These are phyloP conservation scores for Scutellaria minor DNA, from an alignment of 257 asterid genomes.

Conservation along the genomic window DNA sequence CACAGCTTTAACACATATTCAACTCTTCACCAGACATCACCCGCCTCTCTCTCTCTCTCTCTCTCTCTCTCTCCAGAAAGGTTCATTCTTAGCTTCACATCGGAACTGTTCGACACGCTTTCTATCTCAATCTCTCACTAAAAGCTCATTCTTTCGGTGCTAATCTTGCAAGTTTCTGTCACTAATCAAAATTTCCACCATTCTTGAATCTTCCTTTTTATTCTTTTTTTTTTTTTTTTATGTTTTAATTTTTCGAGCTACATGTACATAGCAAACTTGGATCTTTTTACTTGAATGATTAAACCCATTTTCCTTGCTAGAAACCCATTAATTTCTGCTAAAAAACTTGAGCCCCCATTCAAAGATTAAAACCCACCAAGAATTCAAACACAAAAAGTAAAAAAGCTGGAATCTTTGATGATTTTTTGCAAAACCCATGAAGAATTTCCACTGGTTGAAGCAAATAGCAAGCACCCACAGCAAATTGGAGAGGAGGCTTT, in stretches of 20 bases:
- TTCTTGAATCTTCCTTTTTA: slow-evolving; percentile 20
- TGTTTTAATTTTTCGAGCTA: too few species aligned
- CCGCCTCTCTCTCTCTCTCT: too few species aligned
- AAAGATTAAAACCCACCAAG: slow-evolving; percentile 10
- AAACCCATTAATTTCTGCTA: slow-evolving; percentile 16
- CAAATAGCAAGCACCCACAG: slow-evolving; percentile 70
- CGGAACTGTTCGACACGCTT: neutral
- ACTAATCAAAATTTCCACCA: neutral
- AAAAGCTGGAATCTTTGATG: slow-evolving; percentile 34
- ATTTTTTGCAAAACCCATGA: slow-evolving; percentile 52
- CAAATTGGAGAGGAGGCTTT: slow-evolving; percentile 87
- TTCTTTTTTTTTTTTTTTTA: neutral
- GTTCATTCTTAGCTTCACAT: slow-evolving; percentile 17
- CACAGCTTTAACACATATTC: slow-evolving; percentile 25
- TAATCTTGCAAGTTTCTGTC: neutral
- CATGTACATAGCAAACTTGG: neutral
- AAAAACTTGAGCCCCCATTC: slow-evolving; percentile 24
- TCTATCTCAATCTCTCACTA: neutral
- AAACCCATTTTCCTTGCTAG: neutral
- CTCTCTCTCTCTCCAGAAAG: neutral
- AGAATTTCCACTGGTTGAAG: slow-evolving; percentile 79
- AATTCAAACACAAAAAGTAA: neutral
- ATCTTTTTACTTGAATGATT: slow-evolving; percentile 5
- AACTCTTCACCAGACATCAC: slow-evolving; percentile 32
- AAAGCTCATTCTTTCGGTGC: neutral